phyloP scores from a whole-genome alignment of 2,329 filamentous ascomycete species.

The Trichoderma atrobrunneum region DNA sequence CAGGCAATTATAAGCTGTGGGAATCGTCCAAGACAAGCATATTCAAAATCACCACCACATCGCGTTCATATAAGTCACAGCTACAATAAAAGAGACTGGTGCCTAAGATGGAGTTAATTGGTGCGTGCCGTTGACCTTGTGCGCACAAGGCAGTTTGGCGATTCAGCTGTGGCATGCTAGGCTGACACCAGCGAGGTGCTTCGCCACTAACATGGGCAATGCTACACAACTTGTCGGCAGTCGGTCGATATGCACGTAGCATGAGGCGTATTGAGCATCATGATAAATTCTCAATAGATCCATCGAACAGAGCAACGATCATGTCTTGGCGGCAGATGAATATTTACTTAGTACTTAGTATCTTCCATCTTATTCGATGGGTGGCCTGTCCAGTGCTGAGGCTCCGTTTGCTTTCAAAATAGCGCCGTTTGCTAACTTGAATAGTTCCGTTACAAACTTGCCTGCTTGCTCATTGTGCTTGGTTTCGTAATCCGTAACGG shows the following conservation, averaged over 20 bases:
- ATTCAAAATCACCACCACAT: neutral
- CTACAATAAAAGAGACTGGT: neutral
- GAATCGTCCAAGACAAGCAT: neutral
- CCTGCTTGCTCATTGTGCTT: neutral
- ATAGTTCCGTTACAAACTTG: neutral
- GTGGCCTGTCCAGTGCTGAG: neutral
- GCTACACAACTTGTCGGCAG: neutral
- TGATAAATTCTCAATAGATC: too few species aligned
- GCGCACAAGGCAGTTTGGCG: neutral
- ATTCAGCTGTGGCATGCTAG: neutral
- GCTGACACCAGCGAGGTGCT: neutral
- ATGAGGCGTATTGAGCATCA: too few species aligned
- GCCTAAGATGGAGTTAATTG: neutral
- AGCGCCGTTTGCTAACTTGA: neutral
- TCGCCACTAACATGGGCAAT: neutral
- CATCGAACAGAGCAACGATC: neutral
- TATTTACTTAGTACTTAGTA: neutral
- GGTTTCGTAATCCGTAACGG: neutral
- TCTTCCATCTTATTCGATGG: neutral
- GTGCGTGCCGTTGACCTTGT: neutral
- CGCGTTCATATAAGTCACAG: neutral
- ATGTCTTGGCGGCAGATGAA: neutral
- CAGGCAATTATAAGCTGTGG: neutral
- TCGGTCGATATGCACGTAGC: neutral
- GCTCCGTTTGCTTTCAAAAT: neutral